Evolutionary conservation across 2,329 filamentous ascomycete genomes (phyloP).

Genomic region (Lizonia empirigonia): DNA sequence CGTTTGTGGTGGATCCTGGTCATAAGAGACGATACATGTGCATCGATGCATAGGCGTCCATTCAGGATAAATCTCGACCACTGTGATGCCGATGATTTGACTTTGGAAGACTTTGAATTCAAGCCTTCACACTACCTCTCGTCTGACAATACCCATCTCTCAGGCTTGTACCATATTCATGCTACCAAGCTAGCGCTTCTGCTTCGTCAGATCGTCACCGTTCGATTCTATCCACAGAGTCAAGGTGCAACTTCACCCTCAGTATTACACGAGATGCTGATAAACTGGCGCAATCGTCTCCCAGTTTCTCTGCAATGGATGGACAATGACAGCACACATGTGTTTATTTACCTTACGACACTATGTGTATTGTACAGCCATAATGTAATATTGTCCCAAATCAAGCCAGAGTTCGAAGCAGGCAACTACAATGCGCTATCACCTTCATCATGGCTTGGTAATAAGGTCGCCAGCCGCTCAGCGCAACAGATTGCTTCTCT

Average conservation of each 20-base stretch:
- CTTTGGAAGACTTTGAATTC: slow-evolving; percentile 1
- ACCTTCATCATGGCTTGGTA: slow-evolving; percentile 9
- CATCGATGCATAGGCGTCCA: slow-evolving; percentile 12
- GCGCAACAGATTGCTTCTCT: slow-evolving; percentile 9
- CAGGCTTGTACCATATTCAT: slow-evolving; percentile 8
- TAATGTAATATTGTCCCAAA: slow-evolving; percentile 6
- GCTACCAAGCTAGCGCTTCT: slow-evolving; percentile 5
- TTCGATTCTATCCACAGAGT: slow-evolving; percentile 8
- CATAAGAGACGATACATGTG: slow-evolving; percentile 6
- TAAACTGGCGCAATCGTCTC: slow-evolving; percentile 3
- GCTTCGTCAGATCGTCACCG: slow-evolving; percentile 11
- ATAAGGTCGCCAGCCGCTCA: slow-evolving; percentile 6
- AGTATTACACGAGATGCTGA: background rate
- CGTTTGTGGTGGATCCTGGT: slow-evolving; percentile 11
- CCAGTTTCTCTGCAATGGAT: slow-evolving; percentile 4
- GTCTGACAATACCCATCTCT: background rate
- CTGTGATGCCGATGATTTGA: slow-evolving; percentile 8
- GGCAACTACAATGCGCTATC: background rate
- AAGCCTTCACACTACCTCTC: background rate
- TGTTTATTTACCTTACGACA: slow-evolving; percentile 4
- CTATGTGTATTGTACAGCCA: slow-evolving; percentile 5
- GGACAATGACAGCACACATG: slow-evolving; percentile 1
- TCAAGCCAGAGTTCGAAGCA: slow-evolving; percentile 3
- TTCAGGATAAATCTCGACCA: slow-evolving; percentile 14
- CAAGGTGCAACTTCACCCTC: background rate